Conservation (phyloP, 140 eudicot species). For the Flaveria floridana region DNA sequence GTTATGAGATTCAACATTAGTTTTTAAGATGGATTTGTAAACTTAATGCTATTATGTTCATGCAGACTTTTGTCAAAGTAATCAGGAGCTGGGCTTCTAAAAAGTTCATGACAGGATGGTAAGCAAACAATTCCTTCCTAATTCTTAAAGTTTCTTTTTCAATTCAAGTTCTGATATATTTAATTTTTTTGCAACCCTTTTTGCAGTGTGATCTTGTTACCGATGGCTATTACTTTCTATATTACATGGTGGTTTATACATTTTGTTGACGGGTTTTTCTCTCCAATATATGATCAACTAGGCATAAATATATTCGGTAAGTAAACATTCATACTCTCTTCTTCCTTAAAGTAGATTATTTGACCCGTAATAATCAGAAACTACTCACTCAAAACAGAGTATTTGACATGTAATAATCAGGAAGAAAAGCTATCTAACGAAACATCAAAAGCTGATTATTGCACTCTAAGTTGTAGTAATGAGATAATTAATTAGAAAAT, state of each 20-base stretch:
- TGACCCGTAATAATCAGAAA: neutral
- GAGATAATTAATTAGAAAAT: no score
- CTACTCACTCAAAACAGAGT: neutral
- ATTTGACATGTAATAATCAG: neutral
- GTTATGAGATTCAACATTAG: neutral
- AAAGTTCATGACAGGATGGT: conserved; percentile 99
- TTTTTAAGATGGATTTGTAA: conserved; percentile 3
- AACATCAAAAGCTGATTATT: neutral
- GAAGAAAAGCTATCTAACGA: neutral
- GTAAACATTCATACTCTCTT: conserved; percentile 2
- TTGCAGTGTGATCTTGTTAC: conserved; percentile 74
- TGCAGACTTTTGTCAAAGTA: conserved; percentile 84
- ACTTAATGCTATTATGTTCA: neutral
- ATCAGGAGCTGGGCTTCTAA: conserved; percentile 97
- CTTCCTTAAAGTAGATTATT: neutral
- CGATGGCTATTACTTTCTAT: conserved; percentile 78
- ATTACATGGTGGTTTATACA: conserved; percentile 92
- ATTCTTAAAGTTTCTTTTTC: neutral
- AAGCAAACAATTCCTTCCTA: conserved; percentile 24
- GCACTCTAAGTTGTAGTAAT: neutral
- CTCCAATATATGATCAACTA: conserved; percentile 77
- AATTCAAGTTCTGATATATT: neutral
- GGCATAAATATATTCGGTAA: conserved; percentile 79
- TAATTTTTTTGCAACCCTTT: neutral
- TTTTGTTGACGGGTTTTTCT: conserved; percentile 86